Evolutionary conservation across 2,329 filamentous ascomycete species (phyloP).

Genomic region (Colletotrichum viniferum): DNA sequence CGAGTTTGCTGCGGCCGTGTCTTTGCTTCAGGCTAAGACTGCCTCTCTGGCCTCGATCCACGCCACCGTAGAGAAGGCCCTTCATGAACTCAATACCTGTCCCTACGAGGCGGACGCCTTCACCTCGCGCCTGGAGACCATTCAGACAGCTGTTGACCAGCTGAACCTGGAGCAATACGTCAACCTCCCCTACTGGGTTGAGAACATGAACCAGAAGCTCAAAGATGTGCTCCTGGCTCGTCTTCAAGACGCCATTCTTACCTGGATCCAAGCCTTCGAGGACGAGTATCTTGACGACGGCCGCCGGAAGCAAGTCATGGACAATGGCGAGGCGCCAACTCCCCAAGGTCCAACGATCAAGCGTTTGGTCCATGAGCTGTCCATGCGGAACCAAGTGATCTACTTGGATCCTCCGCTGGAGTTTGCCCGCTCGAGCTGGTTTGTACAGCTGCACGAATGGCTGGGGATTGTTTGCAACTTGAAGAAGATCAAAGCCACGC

Average conservation of each 20-base stretch:
- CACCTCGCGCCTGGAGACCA: constrained; percentile 77
- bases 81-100: constrained; percentile 84
- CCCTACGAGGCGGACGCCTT: constrained; percentile 83
- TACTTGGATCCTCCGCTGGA: constrained; percentile 94
- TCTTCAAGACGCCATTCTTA: constrained; percentile 79
- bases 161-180: constrained; percentile 95
- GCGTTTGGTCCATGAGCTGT: constrained; percentile 85
- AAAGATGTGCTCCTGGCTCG: constrained; percentile 81
- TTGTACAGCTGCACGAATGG: constrained; percentile 91
- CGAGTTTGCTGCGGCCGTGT: constrained; percentile 87
- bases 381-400: constrained; percentile 97
- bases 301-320: constrained; percentile 53
- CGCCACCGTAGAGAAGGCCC: constrained; percentile 78
- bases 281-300: constrained; percentile 59
- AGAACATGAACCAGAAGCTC: constrained; percentile 83
- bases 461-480: constrained; percentile 90
- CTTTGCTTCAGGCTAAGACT: constrained; percentile 87
- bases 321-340: constrained; percentile 46
- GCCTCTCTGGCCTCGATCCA: constrained; percentile 79
- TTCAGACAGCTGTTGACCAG: constrained; percentile 94
- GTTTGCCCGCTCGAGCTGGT: constrained; percentile 91
- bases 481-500: constrained; percentile 90
- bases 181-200: constrained; percentile 90
- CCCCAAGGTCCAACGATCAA: constrained; percentile 69
- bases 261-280: constrained; percentile 89